Evolutionary conservation across 129 eudicot species (phyloP), one percentile per base, ranked within the genome.

Genomic region (Flaveria robusta): DNA sequence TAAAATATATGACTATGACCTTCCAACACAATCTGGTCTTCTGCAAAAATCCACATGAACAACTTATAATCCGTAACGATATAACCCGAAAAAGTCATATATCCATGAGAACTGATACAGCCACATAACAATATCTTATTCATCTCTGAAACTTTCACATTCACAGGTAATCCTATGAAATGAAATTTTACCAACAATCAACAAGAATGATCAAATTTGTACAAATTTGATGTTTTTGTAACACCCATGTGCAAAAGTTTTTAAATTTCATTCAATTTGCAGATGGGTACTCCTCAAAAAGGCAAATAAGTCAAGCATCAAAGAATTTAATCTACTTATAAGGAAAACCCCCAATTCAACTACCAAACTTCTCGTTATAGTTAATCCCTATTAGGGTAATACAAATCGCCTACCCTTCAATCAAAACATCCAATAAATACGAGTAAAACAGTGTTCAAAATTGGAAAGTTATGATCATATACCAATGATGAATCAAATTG

Each of bases 231-330:
- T 82, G 31, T 16, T 7, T 76, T 71, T 41, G 10, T 20, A 43
- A 64, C 58, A 76, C 69, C 78, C 79, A 77, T 54, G 26, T 77
- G 77, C 45, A 19, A 82, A 71, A 63, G 8, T 60, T 71, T 18
- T 31, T 2, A 77, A 43, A 54, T 63, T 76, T 29, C 7, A 66
- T 71, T 55, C 63, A 73, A 55, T 80, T 7, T 19, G 2, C 52
- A 52, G 41, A 73, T 66, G 64, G 79, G 74, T 29, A 15, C 8
- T 46, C 58, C 64, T 66, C 27, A 73, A 18, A 79, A 72, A 18
- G 29, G 69, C 52, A 80, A 73, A 54, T 19, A 52, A 13, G 2
- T 47, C 22, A 63, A 63, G 14, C 50, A 72, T 34, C 47, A 26
- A 65, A 10, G 50, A 31, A 78, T 47, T n/a, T 23, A 26, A 79